Percentiles rank a stretch among this genome's conserved stretches.
These are phyloP conservation scores for Solanum raphanifolium DNA, from an alignment of 257 asterid genomes.

Conservation along the genomic window DNA sequence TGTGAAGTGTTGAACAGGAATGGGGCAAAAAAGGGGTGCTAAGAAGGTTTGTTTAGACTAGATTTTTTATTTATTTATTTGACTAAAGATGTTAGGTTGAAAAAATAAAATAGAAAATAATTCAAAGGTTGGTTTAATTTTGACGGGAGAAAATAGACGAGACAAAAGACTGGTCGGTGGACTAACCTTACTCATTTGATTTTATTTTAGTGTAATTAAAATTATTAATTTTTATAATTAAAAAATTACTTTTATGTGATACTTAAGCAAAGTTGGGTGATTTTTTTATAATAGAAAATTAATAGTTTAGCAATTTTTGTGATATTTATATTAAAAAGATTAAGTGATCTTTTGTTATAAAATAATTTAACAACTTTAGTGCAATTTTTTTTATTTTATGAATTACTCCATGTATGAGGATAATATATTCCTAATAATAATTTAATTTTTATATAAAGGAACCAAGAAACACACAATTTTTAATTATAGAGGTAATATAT, in stretches of 20 bases:
- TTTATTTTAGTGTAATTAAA: neutral
- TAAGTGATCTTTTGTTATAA: too few species aligned
- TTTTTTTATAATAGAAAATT: too few species aligned
- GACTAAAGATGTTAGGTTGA: neutral
- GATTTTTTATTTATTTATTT: neutral
- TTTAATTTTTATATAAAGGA: neutral
- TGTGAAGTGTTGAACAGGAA: neutral
- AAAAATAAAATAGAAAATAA: neutral
- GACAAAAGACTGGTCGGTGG: neutral
- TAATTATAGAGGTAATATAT: neutral
- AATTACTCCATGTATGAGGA: neutral
- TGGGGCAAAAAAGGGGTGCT: neutral
- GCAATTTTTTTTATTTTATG: neutral
- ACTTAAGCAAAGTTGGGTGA: neutral
- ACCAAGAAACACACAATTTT: neutral
- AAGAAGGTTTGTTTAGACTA: neutral
- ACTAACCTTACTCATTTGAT: neutral
- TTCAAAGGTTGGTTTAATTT: constrained; percentile 5
- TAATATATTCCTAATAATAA: neutral
- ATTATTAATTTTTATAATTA: neutral
- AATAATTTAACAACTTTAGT: too few species aligned
- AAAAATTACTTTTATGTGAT: neutral
- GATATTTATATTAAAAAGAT: neutral
- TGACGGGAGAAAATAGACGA: neutral
- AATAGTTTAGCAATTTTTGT: neutral